Evolutionary conservation across 345 rosid genomes (phyloP).

Genomic region (Hypericum androsaemum): DNA sequence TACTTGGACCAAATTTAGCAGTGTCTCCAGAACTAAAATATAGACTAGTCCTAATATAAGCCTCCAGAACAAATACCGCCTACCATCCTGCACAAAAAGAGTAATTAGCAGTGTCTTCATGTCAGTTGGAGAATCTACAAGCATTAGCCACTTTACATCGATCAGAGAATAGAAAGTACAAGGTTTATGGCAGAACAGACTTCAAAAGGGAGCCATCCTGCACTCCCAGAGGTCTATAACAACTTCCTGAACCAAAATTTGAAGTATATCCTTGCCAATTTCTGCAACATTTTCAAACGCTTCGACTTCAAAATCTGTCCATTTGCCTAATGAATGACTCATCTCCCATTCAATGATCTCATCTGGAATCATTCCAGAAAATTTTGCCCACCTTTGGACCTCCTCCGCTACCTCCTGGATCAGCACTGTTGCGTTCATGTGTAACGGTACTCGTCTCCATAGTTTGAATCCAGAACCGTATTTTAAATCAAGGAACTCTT

Average conservation of each 20-base stretch:
- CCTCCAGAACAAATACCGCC: too few species aligned
- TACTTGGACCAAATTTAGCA: too few species aligned
- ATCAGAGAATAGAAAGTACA: constrained; percentile 6
- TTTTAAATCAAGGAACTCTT: constrained; percentile 58
- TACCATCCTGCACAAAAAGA: too few species aligned
- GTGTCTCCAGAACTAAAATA: too few species aligned
- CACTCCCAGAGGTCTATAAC: constrained; percentile 29
- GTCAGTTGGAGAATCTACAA: constrained; percentile 13
- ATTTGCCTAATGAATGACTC: constrained; percentile 53
- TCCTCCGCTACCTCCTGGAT: constrained; percentile 46
- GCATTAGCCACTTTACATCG: constrained; percentile 4
- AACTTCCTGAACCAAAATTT: constrained; percentile 47
- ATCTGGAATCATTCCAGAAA: constrained; percentile 38
- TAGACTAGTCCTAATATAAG: too few species aligned
- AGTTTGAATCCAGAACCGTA: constrained; percentile 34
- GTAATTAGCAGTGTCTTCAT: neutral
- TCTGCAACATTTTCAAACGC: constrained; percentile 45
- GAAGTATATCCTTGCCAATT: constrained; percentile 46
- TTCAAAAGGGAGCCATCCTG: constrained; percentile 2
- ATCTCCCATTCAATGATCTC: constrained; percentile 55
- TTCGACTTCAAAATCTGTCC: constrained; percentile 59
- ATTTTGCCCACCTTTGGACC: constrained; percentile 47
- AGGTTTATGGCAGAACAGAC: neutral
- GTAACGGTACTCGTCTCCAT: constrained; percentile 33
- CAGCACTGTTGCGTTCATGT: constrained; percentile 29